These are phyloP conservation scores for Sisymbrium altissimum DNA, from an alignment of 345 rosid species.

Conservation along the genomic window DNA sequence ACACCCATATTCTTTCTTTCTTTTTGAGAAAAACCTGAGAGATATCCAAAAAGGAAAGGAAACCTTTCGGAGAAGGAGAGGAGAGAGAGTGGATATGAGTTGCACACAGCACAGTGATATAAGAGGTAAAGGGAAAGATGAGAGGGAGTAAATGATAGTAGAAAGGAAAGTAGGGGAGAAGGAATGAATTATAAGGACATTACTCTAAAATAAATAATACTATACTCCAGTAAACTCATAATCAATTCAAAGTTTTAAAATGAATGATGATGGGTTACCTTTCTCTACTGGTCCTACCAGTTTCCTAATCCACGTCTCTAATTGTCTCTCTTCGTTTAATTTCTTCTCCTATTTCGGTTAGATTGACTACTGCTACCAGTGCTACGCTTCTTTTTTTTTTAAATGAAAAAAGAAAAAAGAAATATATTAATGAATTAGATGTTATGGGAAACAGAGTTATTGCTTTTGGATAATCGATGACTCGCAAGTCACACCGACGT, in stretches of 20 bases:
- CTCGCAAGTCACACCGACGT: slow-evolving; percentile 27
- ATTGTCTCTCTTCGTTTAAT: neutral
- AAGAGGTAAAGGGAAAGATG: neutral
- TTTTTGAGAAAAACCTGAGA: too few relatives aligned
- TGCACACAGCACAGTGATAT: slow-evolving; percentile 1
- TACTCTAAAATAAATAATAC: neutral
- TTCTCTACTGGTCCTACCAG: slow-evolving; percentile 7
- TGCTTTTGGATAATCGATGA: slow-evolving; percentile 16
- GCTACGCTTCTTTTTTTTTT: too few relatives aligned
- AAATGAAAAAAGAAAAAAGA: too few relatives aligned
- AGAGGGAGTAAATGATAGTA: neutral
- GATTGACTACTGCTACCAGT: too few relatives aligned
- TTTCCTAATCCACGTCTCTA: slow-evolving; percentile 7
- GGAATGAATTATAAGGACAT: neutral
- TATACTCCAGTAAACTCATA: too few relatives aligned
- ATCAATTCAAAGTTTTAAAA: neutral
- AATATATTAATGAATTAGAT: neutral
- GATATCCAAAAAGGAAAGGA: neutral
- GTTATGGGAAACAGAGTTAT: slow-evolving; percentile 11
- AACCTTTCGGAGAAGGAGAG: neutral
- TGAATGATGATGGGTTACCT: neutral
- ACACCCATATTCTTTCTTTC: slow-evolving; percentile 52
- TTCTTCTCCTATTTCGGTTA: neutral
- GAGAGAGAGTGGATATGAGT: neutral
- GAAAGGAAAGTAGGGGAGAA: neutral